Conservation (phyloP, 2,329 filamentous ascomycete species). For the Dactylellina drechsleri region DNA sequence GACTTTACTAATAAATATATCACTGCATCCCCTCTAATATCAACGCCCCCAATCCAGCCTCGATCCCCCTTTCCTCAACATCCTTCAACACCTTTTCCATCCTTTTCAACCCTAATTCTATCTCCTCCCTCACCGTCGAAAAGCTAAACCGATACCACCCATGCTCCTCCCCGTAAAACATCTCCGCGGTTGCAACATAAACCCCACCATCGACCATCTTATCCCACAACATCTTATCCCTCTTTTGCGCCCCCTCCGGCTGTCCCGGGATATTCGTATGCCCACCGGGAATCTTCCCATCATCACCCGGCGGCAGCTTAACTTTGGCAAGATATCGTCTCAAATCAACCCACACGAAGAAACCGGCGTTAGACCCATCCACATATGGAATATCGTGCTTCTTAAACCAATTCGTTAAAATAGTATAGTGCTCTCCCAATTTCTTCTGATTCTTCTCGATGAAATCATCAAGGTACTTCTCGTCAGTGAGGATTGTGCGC, state of each 20-base stretch:
- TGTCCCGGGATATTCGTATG: constrained; percentile 46
- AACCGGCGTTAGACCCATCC: constrained; percentile 67
- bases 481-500: constrained; percentile 64
- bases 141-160: constrained; percentile 63
- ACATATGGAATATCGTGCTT: constrained; percentile 65
- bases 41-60: constrained; percentile 16
- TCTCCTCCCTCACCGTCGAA: constrained; percentile 55
- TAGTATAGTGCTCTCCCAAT: constrained; percentile 62
- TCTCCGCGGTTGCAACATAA: constrained; percentile 60
- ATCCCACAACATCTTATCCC: constrained; percentile 60
- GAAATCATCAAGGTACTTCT: constrained; percentile 64
- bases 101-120: constrained; percentile 56
- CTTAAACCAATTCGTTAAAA: constrained; percentile 61
- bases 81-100: constrained; percentile 47
- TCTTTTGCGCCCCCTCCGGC: constrained; percentile 41
- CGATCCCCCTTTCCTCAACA: constrained; percentile 37
- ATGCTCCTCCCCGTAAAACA: constrained; percentile 61
- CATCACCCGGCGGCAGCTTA: constrained; percentile 38
- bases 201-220: constrained; percentile 61
- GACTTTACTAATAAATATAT: too few species aligned
- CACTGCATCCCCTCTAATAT: too few species aligned
- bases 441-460: constrained; percentile 63
- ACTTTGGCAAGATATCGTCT: constrained; percentile 54
- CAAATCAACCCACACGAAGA: constrained; percentile 69
- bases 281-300: constrained; percentile 38